phyloP scores from a whole-genome alignment of 768 basidiomycete species.

The Tubosaeta brunneosetosa region DNA sequence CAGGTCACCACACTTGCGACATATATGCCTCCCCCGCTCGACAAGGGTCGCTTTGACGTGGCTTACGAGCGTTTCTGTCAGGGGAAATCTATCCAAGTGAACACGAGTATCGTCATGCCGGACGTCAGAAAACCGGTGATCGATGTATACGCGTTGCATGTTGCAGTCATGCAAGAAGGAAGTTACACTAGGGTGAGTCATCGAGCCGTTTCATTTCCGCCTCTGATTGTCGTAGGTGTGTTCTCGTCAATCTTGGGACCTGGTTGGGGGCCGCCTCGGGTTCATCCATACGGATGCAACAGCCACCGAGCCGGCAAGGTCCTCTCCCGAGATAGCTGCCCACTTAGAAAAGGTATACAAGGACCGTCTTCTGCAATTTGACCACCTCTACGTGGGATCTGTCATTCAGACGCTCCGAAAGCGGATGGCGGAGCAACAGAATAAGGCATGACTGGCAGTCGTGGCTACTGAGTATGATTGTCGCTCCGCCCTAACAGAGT shows the following conservation, averaged over 20 bases:
- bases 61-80: slow-evolving; percentile 28
- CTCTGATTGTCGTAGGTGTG: slow-evolving; percentile 18
- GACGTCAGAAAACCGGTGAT: slow-evolving; percentile 23
- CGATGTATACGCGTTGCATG: slow-evolving; percentile 29
- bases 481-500: slow-evolving; percentile 3
- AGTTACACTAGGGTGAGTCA: slow-evolving; percentile 25
- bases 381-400: slow-evolving; percentile 31
- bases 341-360: slow-evolving; percentile 26
- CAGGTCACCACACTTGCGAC: slow-evolving; percentile 24
- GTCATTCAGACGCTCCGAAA: slow-evolving; percentile 30
- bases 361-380: slow-evolving; percentile 31
- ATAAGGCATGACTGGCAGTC: slow-evolving; percentile 19
- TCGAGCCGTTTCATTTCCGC: slow-evolving; percentile 1
- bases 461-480: slow-evolving; percentile 7
- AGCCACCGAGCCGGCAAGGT: slow-evolving; percentile 19
- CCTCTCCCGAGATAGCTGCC: slow-evolving; percentile 21
- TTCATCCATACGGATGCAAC: slow-evolving; percentile 21
- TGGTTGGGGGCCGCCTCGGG: slow-evolving; percentile 26
- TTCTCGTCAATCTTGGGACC: slow-evolving; percentile 23
- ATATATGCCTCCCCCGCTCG: slow-evolving; percentile 27
- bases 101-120: slow-evolving; percentile 27
- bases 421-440: slow-evolving; percentile 31
- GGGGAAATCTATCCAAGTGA: slow-evolving; percentile 23
- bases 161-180: slow-evolving; percentile 31
- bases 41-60: slow-evolving; percentile 25